Evolutionary conservation across 495 filamentous ascomycete species (phyloP).

Genomic region (Extremus antarcticus): DNA sequence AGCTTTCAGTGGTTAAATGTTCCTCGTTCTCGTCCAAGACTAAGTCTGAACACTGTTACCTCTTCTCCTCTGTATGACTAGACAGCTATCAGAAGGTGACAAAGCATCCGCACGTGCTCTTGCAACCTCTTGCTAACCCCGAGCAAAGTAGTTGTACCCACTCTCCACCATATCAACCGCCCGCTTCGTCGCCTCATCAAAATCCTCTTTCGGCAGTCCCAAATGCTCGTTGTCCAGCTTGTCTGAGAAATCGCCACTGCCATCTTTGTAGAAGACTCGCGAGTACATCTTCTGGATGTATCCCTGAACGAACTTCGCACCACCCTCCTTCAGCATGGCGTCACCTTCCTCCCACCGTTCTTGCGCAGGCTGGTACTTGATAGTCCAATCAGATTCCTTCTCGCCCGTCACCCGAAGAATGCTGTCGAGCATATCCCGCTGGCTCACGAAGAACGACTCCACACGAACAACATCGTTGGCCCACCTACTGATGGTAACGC

Average conservation of each 20-base stretch:
- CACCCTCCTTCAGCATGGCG: constrained; percentile 35
- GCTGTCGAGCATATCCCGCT: constrained; percentile 39
- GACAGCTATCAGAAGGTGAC: too few species aligned
- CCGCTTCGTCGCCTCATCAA: constrained; percentile 45
- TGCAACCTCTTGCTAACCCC: background rate
- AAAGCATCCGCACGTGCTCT: too few species aligned
- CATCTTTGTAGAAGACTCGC: constrained; percentile 42
- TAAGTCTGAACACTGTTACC: too few species aligned
- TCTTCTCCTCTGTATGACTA: too few species aligned
- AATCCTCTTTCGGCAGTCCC: constrained; percentile 45
- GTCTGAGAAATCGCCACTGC: constrained; percentile 31
- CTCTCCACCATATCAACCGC: constrained; percentile 10
- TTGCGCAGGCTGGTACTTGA: constrained; percentile 34
- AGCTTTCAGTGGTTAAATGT: too few species aligned
- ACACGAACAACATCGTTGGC: constrained; percentile 32
- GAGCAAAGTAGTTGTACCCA: constrained; percentile 1
- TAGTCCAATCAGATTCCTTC: constrained; percentile 16
- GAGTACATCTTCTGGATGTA: constrained; percentile 46
- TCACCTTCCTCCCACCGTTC: constrained; percentile 37
- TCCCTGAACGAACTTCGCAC: constrained; percentile 24
- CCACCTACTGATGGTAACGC: constrained; percentile 22
- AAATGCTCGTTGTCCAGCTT: constrained; percentile 41
- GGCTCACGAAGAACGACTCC: constrained; percentile 34
- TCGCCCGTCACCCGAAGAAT: constrained; percentile 37
- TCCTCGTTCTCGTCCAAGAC: too few species aligned